phyloP scores from a whole-genome alignment of 768 basidiomycete species.

The Rhodotorula kratochvilovae region DNA sequence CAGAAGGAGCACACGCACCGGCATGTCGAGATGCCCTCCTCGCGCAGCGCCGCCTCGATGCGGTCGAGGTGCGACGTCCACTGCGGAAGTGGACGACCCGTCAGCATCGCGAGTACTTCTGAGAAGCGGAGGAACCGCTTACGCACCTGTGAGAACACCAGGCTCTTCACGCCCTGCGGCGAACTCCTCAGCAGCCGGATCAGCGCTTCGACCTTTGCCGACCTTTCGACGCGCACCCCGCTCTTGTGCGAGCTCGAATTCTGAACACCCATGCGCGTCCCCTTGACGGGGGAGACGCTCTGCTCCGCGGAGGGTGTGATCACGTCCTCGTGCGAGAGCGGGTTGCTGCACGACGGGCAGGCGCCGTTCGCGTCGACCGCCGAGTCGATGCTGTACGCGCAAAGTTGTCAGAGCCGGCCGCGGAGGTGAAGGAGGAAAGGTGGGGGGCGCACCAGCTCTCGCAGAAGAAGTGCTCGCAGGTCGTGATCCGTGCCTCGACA shows the following conservation, averaged over 20 bases:
- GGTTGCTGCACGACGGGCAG: conserved; percentile 20
- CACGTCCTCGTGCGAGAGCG: conserved; percentile 16
- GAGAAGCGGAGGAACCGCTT: not conserved
- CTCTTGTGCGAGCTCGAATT: conserved; percentile 1
- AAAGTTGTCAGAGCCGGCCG: too few species aligned
- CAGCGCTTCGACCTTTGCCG: conserved; percentile 34
- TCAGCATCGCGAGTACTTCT: too few species aligned
- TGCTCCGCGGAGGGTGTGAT: conserved; percentile 10
- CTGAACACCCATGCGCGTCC: not conserved
- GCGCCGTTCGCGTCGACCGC: conserved; percentile 17
- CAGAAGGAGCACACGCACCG: conserved; percentile 8
- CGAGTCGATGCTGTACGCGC: conserved; percentile 25
- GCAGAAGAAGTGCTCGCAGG: conserved; percentile 41
- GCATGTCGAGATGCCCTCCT: conserved; percentile 36
- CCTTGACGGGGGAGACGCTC: conserved; percentile 1
- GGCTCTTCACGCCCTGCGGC: conserved; percentile 29
- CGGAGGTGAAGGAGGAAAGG: too few species aligned
- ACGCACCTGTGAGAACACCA: conserved; percentile 38
- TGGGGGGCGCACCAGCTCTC: conserved; percentile 19
- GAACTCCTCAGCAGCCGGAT: conserved; percentile 25
- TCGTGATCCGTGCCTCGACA: conserved; percentile 38
- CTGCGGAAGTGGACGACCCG: too few species aligned
- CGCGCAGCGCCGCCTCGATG: conserved; percentile 34
- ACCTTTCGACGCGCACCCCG: conserved; percentile 8
- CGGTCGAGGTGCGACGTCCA: conserved; percentile 40